phyloP scores from a whole-genome alignment of 441 rosid species.

The Eugenia klotzschiana region DNA sequence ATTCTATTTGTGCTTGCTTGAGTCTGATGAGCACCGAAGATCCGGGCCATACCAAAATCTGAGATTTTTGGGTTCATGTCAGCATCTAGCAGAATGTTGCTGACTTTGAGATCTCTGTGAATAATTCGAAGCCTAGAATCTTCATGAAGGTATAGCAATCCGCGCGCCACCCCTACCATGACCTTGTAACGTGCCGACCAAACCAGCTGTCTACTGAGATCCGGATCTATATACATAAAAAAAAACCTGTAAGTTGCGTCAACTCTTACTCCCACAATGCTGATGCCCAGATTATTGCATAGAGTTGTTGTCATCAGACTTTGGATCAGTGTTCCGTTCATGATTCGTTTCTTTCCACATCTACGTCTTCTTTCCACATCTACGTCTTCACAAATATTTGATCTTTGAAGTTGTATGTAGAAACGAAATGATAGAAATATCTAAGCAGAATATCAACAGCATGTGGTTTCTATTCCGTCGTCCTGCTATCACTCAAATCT shows the following conservation, averaged over 20 bases:
- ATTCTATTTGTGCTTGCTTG: neutral
- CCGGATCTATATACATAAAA: neutral
- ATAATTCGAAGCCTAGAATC: neutral
- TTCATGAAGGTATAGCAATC: neutral
- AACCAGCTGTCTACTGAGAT: neutral
- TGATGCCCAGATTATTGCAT: neutral
- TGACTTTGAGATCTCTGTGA: neutral
- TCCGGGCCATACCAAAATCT: neutral
- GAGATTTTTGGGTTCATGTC: neutral
- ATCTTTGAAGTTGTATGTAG: neutral
- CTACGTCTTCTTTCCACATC: neutral
- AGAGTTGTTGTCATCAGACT: neutral
- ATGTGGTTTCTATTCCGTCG: neutral
- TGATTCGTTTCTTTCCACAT: neutral
- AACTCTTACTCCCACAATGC: neutral
- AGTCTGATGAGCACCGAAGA: neutral
- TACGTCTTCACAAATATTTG: neutral
- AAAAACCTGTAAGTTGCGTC: neutral
- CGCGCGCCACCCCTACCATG: neutral
- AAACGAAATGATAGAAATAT: neutral
- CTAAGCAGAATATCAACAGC: neutral
- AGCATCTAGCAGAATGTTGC: neutral
- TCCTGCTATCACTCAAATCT: neutral
- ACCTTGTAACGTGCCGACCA: neutral
- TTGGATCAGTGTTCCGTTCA: neutral